Conservation (phyloP, 23 red algal species). For the Gracilariopsis chorda region DNA sequence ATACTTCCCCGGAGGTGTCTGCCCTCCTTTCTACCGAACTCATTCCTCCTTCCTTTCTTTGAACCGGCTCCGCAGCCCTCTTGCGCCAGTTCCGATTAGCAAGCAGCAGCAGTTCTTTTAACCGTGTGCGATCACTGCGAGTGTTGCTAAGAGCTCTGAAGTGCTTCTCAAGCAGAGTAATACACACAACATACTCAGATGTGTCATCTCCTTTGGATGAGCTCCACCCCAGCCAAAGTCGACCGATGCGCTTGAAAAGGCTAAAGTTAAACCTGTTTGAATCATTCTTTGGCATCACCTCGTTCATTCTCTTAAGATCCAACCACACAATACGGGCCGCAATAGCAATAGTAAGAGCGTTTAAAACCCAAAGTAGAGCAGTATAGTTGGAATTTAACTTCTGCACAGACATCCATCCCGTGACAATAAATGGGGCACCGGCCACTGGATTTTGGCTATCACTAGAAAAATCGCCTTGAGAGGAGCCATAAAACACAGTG, state of each 20-base stretch:
- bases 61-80: neutral
- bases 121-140: neutral
- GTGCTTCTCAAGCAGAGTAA: conserved; percentile 4
- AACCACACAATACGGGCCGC: neutral
- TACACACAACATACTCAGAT: neutral
- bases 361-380: neutral
- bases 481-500: conserved; percentile 13
- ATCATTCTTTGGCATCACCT: neutral
- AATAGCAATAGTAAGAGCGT: neutral
- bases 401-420: conserved; percentile 6
- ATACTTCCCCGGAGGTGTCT: no score
- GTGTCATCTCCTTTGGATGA: neutral
- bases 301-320: neutral
- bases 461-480: neutral
- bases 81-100: neutral
- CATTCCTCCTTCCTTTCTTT: neutral
- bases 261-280: neutral
- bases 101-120: neutral
- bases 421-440: conserved; percentile 14
- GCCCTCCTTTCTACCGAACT: neutral
- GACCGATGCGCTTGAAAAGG: neutral
- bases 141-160: neutral
- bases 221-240: neutral
- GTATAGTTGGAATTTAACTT: neutral
- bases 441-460: conserved; percentile 15